Evolutionary conservation across 2,329 filamentous ascomycete genomes (phyloP), one percentile per base, ranked within the genome.

Genomic region (Chrysoporthe deuterocubensis): DNA sequence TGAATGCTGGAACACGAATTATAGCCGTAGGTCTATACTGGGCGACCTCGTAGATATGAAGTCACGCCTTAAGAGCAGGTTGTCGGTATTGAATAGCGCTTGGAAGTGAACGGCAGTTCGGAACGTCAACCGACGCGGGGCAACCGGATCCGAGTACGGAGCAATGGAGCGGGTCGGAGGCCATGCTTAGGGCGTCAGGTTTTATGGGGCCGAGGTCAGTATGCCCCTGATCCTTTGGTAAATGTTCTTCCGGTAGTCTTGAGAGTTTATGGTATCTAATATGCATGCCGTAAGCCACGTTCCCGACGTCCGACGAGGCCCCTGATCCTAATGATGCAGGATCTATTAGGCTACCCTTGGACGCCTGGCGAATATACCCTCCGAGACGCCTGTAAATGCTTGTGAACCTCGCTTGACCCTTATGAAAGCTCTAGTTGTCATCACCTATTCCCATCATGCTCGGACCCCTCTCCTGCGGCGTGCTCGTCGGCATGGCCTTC

Each of bases 401-500:
- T 16, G 26, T 66, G 48, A 59, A 44, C 37, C 57, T 50, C 59
- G 46, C 43, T 54, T 59, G 37, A 66, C 57, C 58, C 18, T 37
- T 32, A 43, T 48, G 13, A 26, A n/a, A 56, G 4, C 16, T 70
- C 14, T 74, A 78, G 65, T 87, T 85, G 65, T 85, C 84, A 73
- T 88, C 86, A 68, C 84, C 85, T 80, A 86, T 80, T 56, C 86
- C 86, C 79, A 89, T 83, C 77, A 86, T 82, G 70, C 81, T 83
- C 67, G 83, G 82, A 7, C 76, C 81, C 65, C 76, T 79, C 58
- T 74, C 73, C 18, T 71, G 73, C 42, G 76, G 74, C 44, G 78
- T 76, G 70, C 78, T 75, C 71, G 76, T 74, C 46, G 76, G 73
- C 67, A 74, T 80, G 68, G 76, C 80, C 74, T 78, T 83, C 40